Evolutionary conservation across 495 filamentous ascomycete species (phyloP).

Genomic region (Penicillium crystallinum): DNA sequence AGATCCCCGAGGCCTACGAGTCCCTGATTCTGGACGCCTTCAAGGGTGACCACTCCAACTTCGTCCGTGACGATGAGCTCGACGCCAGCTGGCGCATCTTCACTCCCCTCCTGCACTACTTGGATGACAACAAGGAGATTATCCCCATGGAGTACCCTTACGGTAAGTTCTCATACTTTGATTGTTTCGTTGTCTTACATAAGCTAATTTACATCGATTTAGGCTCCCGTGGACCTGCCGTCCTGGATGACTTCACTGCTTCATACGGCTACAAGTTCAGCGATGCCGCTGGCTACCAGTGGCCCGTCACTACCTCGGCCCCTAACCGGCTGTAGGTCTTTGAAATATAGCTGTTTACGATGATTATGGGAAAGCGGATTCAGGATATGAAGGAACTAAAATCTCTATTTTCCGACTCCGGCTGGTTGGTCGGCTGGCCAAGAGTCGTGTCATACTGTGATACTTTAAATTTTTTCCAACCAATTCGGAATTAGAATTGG

Average conservation of each 20-base stretch:
- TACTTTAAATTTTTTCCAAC: conserved; percentile 6
- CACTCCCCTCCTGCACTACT: conserved; percentile 92
- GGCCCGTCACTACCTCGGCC: conserved; percentile 63
- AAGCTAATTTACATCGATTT: neutral
- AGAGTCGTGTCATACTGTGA: conserved; percentile 13
- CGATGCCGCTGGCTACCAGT: conserved; percentile 93
- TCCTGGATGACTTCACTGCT: conserved; percentile 96
- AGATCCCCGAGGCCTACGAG: conserved; percentile 99
- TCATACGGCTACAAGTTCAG: conserved; percentile 99
- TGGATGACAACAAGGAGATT: conserved; percentile 98
- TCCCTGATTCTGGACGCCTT: conserved; percentile 94
- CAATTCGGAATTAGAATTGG: conserved; percentile 7
- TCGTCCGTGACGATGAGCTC: conserved; percentile 97
- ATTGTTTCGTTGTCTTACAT: neutral
- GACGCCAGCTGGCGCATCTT: conserved; percentile 99
- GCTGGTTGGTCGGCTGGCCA: conserved; percentile 11
- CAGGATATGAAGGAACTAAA: conserved; percentile 22
- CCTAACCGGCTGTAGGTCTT: conserved; percentile 63
- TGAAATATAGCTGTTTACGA: conserved; percentile 20
- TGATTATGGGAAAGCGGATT: conserved; percentile 18
- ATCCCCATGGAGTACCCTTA: conserved; percentile 99
- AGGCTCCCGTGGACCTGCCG: conserved; percentile 95
- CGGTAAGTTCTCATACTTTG: conserved; percentile 53
- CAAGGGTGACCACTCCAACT: conserved; percentile 99
- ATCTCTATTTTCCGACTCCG: conserved; percentile 21